Evolutionary conservation across 345 rosid species (phyloP), one percentile per base, ranked within the genome.

Genomic region (Corchorus capsularis): DNA sequence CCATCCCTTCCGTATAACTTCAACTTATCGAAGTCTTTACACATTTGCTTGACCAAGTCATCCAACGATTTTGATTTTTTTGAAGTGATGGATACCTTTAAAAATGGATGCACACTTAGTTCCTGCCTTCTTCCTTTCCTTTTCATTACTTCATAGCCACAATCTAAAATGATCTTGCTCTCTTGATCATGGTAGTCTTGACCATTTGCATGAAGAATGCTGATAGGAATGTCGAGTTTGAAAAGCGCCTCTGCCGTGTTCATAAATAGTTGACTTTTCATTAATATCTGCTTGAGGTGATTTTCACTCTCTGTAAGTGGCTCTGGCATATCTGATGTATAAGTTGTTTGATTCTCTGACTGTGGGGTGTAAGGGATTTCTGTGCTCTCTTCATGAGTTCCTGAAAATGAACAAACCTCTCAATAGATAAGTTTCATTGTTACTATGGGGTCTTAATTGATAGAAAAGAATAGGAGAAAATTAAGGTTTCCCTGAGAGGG

Each of bases 91-190:
- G 85, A 66, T 78, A 73, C 79, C 63, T 81, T 85, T 77, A 86
- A 75, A 68, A 87, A 87, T 22, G 97, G 99, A 84, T 89, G 96
- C 37, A 75, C 78, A 19, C 87, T 84, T 54, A 88, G 88, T 79
- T 96, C 99, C 76, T 88, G 91, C 81, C 75, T 85, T 80, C 84
- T 84, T 7, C 99, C 97, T 76, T 85, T 92, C 71, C 97, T 83
- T 82, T 83, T 96, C 93, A 89, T 90, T 72, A 96, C 63, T 76
- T 96, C 98, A 15, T 89, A 91, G 62, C 94, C 94, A 15, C 97
- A 89, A 79, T 93, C 99, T 34, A 91, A 66, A 63, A 79, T 57
- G 69, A 91, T 87, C 67, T 85, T 93, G 85, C 82, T 86, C 53
- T 88, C 86, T 75, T 84, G 83, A 41, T 84, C 86, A 12, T 61